A percentile compares a stretch with the other conserved stretches of the same genome.
Evolutionary conservation across 2,329 filamentous ascomycete genomes (phyloP).

Genomic region (Rasamsonia emersonii): DNA sequence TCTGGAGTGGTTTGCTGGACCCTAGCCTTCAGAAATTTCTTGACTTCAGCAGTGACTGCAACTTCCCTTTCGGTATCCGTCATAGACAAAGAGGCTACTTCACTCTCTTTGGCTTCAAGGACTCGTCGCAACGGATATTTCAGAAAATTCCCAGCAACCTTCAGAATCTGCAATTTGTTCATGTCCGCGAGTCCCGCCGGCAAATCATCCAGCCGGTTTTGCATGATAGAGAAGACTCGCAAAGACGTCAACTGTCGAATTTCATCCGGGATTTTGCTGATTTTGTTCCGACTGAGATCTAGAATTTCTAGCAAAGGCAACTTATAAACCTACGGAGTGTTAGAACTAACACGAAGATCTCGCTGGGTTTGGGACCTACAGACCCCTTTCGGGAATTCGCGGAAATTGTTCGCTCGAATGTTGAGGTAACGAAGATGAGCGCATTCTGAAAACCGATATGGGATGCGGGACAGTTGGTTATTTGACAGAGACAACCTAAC

Average conservation of each 20-base stretch:
- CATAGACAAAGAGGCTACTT: constrained; percentile 47
- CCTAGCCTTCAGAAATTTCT: constrained; percentile 46
- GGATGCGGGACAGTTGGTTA: constrained; percentile 43
- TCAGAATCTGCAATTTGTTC: constrained; percentile 78
- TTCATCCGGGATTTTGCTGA: constrained; percentile 66
- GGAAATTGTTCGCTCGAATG: constrained; percentile 41
- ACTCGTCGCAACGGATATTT: constrained; percentile 67
- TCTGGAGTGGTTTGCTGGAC: constrained; percentile 29
- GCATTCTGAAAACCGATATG: constrained; percentile 40
- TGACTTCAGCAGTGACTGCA: constrained; percentile 52
- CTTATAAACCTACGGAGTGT: constrained; percentile 62
- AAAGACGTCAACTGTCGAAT: constrained; percentile 74
- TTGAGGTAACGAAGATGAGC: constrained; percentile 43
- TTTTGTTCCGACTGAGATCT: constrained; percentile 81
- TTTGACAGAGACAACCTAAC: constrained; percentile 42
- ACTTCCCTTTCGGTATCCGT: constrained; percentile 54
- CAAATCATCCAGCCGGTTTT: constrained; percentile 77
- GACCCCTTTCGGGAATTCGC: constrained; percentile 58
- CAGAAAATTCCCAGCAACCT: constrained; percentile 81
- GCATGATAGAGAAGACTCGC: constrained; percentile 80
- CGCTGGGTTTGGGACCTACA: constrained; percentile 20
- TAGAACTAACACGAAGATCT: constrained; percentile 10
- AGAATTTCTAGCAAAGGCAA: constrained; percentile 83
- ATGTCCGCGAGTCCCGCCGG: constrained; percentile 82
- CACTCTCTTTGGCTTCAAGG: constrained; percentile 57